Evolutionary conservation across 2,329 filamentous ascomycete species (phyloP).

Genomic region (Fusarium sp.): DNA sequence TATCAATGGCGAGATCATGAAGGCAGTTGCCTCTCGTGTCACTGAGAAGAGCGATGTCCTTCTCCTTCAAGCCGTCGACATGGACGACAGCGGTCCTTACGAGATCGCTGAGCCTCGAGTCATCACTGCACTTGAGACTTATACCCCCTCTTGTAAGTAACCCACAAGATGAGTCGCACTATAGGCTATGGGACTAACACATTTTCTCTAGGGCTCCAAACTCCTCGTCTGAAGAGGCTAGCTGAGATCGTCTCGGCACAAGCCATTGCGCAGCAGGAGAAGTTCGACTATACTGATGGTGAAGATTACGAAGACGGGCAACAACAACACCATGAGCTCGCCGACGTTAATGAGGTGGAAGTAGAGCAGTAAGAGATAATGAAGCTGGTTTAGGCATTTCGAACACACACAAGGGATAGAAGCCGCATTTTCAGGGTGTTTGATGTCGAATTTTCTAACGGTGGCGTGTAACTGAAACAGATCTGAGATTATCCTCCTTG

Average conservation of each 20-base stretch:
- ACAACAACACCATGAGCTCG: conserved; percentile 60
- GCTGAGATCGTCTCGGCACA: conserved; percentile 99
- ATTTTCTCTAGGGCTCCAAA: conserved; percentile 83
- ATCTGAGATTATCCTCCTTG: conserved; percentile 37
- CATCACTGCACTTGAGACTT: conserved; percentile 96
- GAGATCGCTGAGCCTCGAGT: conserved; percentile 97
- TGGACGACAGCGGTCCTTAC: conserved; percentile 98
- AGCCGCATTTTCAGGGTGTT: conserved; percentile 46
- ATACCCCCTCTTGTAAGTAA: conserved; percentile 91
- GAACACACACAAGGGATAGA: conserved; percentile 46
- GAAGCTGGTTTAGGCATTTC: conserved; percentile 40
- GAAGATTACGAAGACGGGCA: conserved; percentile 58
- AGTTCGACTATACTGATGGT: conserved; percentile 68
- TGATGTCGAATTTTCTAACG: conserved; percentile 44
- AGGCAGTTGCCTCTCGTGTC: conserved; percentile 94
- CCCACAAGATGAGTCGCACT: neutral
- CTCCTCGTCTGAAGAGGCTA: conserved; percentile 90
- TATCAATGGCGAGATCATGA: conserved; percentile 99
- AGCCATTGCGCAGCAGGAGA: conserved; percentile 95
- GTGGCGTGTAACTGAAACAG: conserved; percentile 38
- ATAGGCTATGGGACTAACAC: conserved; percentile 44
- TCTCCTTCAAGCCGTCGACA: conserved; percentile 92
- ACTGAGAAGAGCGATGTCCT: conserved; percentile 99
- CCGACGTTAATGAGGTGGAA: conserved; percentile 62
- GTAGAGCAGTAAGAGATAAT: conserved; percentile 45